Base-by-base conservation (phyloP, 805 yeast genomes). In the Huiozyma sinensis region DNA sequence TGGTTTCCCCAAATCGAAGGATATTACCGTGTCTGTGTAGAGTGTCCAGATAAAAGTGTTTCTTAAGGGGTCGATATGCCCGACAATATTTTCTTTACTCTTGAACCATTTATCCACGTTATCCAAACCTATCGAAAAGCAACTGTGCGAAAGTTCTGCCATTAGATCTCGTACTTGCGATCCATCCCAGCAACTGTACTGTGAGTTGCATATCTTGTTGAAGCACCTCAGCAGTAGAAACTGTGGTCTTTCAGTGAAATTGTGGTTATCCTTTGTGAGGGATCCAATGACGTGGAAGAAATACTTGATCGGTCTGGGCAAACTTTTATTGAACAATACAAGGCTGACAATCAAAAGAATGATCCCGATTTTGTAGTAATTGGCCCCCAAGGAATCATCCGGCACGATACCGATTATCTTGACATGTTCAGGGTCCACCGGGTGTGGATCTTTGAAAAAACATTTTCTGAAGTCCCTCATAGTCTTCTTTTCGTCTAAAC, bases 1-100 rank as follows among this genome's bases (percentile, higher is more conserved):
- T 7, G 60, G 57, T 36, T 54, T 53, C 7, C 66, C 66, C 42
- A 53, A 47, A 40, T 61, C 61, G 41, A 55, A 57, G 3, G 65
- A 51, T 5, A 50, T 48, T 6, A 44, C 30, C 8, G 56, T 50
- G 46, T 62, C 66, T 6, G 52, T 46, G 36, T 50, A 58, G 17
- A 58, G 40, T 0, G 57, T 50, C 47, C 47, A 45, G 24, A 33
- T 27, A 39, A 45, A 39, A 28, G 44, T 41, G 28, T 41, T 37
- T 27, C 33, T 42, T 33, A 45, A 34, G 5, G 13, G 13, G 17
- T 33, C 35, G 11, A 44, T 29, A 33, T 41, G 35, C 5, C 47
- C 47, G 3, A 45, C 47, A 3, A 41, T 28, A 36, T 32, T 11
- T 24, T 44, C 41, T 29, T 44, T 44, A 36, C 45, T 46, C 12